These are phyloP conservation scores for Acanthamoeba royreba DNA, from an alignment of 208 protist species.

Conservation along the genomic window DNA sequence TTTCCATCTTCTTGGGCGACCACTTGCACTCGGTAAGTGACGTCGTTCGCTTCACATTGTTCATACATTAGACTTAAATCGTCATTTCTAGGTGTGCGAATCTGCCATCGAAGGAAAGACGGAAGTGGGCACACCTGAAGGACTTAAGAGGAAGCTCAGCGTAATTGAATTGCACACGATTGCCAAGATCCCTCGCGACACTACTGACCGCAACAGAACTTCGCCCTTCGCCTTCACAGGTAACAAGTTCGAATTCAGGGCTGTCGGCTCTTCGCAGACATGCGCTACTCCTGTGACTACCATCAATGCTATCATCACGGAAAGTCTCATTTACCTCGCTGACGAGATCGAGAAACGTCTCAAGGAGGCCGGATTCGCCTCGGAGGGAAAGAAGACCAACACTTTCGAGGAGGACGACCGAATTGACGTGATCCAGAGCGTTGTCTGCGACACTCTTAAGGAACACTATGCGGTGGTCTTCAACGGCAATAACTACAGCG, in stretches of 20 bases:
- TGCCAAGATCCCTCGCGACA: conserved; percentile 59
- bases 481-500: conserved; percentile 80
- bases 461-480: conserved; percentile 73
- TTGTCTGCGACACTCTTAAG: conserved; percentile 67
- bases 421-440: conserved; percentile 13
- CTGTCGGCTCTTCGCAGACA: conserved; percentile 82
- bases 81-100: not conserved
- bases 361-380: not conserved
- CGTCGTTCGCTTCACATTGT: not conserved
- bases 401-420: not conserved
- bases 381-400: not conserved
- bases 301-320: conserved; percentile 82
- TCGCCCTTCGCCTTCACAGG: conserved; percentile 87
- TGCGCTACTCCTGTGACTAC: conserved; percentile 75
- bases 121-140: not conserved
- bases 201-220: conserved; percentile 85
- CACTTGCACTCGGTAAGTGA: conserved; percentile 67
- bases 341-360: conserved; percentile 63
- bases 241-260: conserved; percentile 88
- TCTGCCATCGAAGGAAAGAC: not conserved
- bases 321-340: conserved; percentile 71
- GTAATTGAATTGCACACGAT: conserved; percentile 62
- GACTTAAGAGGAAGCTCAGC: conserved; percentile 7
- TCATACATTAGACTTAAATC: not conserved
- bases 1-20: conserved; percentile 84